Evolutionary conservation across 1,284 basidiomycete genomes (phyloP).

Genomic region (Cryptococcus sp.): DNA sequence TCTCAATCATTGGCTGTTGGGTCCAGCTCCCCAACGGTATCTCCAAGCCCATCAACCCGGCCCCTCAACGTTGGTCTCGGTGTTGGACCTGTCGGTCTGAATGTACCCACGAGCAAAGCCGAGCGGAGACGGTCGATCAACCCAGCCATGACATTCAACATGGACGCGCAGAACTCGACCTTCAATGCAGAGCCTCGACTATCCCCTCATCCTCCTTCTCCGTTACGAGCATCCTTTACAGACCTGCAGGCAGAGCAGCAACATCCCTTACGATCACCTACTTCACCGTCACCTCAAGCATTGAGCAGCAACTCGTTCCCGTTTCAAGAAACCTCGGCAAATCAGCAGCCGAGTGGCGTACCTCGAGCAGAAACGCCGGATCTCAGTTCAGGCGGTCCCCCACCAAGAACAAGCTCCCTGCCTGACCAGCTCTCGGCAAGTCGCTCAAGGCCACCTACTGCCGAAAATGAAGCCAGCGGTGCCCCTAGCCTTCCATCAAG

Average conservation of each 20-base stretch:
- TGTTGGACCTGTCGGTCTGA: constrained; percentile 39
- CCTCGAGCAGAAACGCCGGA: constrained; percentile 2
- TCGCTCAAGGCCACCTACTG: constrained; percentile 9
- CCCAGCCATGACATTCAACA: constrained; percentile 50
- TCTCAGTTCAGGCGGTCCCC: constrained; percentile 12
- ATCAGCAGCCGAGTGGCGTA: background rate
- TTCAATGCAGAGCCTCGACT: constrained; percentile 38
- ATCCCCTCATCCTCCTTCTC: constrained; percentile 47
- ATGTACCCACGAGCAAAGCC: constrained; percentile 44
- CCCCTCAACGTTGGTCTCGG: constrained; percentile 23
- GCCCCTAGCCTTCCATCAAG: constrained; percentile 4
- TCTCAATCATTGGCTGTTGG: constrained; percentile 8
- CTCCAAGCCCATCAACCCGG: constrained; percentile 7
- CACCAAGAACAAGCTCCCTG: constrained; percentile 34
- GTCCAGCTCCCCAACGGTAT: constrained; percentile 6
- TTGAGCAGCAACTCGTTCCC: constrained; percentile 17
- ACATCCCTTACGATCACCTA: constrained; percentile 14
- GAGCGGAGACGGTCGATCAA: constrained; percentile 53
- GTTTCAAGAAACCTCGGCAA: constrained; percentile 20
- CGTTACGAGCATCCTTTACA: constrained; percentile 44
- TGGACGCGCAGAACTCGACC: constrained; percentile 40
- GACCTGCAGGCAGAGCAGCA: constrained; percentile 25
- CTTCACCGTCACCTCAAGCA: constrained; percentile 23
- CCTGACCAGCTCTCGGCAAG: constrained; percentile 20
- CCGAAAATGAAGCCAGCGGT: constrained; percentile 5